phyloP scores from a whole-genome alignment of 306 rosid species.

The Acacia crassicarpa region DNA sequence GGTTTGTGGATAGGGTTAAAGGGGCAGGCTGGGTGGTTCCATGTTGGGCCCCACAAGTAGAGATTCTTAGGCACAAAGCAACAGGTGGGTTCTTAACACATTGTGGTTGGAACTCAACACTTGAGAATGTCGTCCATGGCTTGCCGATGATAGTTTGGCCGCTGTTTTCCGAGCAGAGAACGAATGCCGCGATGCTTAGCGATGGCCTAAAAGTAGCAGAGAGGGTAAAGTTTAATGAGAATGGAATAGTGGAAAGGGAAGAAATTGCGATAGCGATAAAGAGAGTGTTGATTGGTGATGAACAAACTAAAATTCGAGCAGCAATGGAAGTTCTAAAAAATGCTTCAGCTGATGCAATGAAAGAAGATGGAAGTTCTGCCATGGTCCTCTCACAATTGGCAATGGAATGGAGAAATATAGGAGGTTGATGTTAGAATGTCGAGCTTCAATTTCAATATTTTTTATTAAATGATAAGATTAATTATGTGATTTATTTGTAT shows the following conservation, averaged over 20 bases:
- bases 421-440: neutral
- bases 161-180: neutral
- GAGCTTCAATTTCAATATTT: neutral
- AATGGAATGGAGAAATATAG: neutral
- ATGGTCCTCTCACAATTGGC: neutral
- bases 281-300: neutral
- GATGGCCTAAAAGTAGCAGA: neutral
- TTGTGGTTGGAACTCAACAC: neutral
- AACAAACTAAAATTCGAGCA: neutral
- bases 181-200: neutral
- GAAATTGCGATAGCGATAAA: neutral
- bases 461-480: neutral
- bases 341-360: neutral
- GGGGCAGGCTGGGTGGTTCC: neutral
- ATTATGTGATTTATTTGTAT: neutral
- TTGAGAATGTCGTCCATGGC: neutral
- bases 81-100: neutral
- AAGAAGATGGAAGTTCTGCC: neutral
- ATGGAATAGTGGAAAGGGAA: neutral
- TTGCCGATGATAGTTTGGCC: neutral
- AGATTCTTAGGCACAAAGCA: neutral
- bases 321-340: neutral
- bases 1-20: neutral
- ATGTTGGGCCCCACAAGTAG: neutral
- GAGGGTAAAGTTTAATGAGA: neutral